A percentile compares a stretch with the other conserved stretches of the same genome.
Conservation (phyloP, 2,329 filamentous ascomycete genomes). For the Coniochaeta sp. region DNA sequence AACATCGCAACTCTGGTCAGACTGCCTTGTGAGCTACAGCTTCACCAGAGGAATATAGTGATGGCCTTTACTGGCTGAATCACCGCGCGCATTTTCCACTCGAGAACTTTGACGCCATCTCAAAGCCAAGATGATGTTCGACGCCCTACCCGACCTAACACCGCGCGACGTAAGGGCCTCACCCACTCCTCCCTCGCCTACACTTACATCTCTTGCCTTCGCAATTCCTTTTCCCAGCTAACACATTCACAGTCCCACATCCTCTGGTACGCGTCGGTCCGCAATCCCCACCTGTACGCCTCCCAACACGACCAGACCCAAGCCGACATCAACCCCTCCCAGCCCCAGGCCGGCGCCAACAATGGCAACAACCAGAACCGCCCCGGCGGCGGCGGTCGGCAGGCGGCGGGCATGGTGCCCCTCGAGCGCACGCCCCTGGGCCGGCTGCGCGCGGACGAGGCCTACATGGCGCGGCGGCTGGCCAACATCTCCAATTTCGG, state of each 20-base stretch:
- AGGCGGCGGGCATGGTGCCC: constrained; percentile 22
- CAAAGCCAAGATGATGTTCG: constrained; percentile 1
- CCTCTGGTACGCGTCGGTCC: constrained; percentile 65
- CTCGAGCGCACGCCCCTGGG: constrained; percentile 57
- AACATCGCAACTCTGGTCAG: neutral
- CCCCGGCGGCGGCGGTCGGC: constrained; percentile 1
- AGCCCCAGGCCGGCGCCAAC: constrained; percentile 12
- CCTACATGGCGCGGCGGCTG: constrained; percentile 67
- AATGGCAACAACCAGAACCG: constrained; percentile 15
- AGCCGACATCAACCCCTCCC: constrained; percentile 13
- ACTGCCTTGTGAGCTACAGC: neutral
- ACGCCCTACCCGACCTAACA: constrained; percentile 56
- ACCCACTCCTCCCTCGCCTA: too few species aligned
- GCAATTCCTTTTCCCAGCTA: neutral
- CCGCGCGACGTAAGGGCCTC: constrained; percentile 57
- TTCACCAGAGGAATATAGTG: neutral
- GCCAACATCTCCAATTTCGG: constrained; percentile 81
- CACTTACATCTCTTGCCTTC: neutral
- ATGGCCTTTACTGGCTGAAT: neutral
- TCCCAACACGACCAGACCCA: constrained; percentile 11
- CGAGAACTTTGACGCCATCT: neutral
- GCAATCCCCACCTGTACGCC: constrained; percentile 30
- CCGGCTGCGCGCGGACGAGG: constrained; percentile 69
- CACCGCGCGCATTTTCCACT: neutral
- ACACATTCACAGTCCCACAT: constrained; percentile 51